Base-by-base conservation (phyloP, 495 filamentous ascomycete genomes). In the Xylaria grammica region DNA sequence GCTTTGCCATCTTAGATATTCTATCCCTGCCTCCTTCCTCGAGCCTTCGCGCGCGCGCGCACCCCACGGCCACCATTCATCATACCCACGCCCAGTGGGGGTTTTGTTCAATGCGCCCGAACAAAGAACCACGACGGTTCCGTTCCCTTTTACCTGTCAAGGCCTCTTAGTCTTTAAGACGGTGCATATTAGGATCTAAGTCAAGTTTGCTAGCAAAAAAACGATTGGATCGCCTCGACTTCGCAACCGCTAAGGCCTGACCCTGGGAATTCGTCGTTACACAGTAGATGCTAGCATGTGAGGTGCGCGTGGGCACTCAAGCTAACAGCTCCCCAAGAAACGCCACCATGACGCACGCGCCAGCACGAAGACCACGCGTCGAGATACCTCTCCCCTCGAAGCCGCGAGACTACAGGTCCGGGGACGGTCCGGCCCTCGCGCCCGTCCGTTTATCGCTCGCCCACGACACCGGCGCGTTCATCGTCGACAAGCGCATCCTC, bases 381-480 rank as follows among this genome's bases (percentile, higher is more conserved):
- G 71, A 79, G 40, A 76, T 81, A 26, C 72, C 74, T 17, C n/a
- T 82, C 6, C 60, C 56, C 24, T 74, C 67, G 17, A 72, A 76
- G 1, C 63, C 74, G 49, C 60, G 36, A 46, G 67, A 62, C 24
- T 81, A 81, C 54, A 70, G 72, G 24, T 75, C 67, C 27, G 77
- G 77, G 67, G 78, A 76, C 2, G 78, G 77, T 0, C 78, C 77
- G 1, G 75, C 74, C 0, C 63, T 72, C 1, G 72, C 74, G n/a
- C 75, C 71, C 8, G 68, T 82, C 27, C 59, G 69, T 24, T 62
- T 83, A 19, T 27, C 60, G 0, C 80, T 74, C 13, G 70, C 72
- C 6, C 57, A 69, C 56, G 81, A 82, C 52, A 76, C 79, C 17
- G 75, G 75, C 36, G 81, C 77, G 19, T 82, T 78, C 63, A 82